Evolutionary conservation across 192 early-diverging fungal genomes (phyloP), one percentile per base, ranked within the genome.

Genomic region (Haplosporangium gracile): DNA sequence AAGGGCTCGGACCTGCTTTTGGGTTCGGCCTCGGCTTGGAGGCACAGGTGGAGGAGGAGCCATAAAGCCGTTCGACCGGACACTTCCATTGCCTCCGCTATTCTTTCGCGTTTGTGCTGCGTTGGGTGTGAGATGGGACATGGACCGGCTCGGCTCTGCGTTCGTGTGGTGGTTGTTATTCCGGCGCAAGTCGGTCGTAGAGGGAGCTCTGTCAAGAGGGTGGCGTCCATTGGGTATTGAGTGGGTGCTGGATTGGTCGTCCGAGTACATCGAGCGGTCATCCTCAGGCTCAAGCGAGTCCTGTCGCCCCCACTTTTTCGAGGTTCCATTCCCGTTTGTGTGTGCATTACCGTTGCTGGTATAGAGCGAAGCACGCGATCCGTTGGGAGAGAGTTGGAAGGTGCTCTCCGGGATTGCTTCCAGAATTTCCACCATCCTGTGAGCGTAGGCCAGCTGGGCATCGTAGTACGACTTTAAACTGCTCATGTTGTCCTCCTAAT

Each of bases 1-100:
- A 24, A 96, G 68, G 0, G 95, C 94, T 32, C 89, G 91, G 16
- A 94, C 94, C 74, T 95, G 90, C 78, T 96, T 95, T 34, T 87
- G 90, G 29, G 73, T 78, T 22, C 88, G 84, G 34, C 77, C 77
- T n/a, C 82, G 72, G 51, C 36, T 87, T 16, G 83, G 71, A 65
- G 88, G 74, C 13, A 70, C 55, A 22, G 88, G 89, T 39, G 82
- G 40, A 22, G 90, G 90, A 39, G 92, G 89, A 5, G 93, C 70
- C 75, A 81, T 78, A 29, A 81, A 78, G 3, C 79, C 79, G n/a
- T 70, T 86, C 1, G 75, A 70, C 38, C 77, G 70, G 32, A 51
- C 60, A 16, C 79, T 76, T 74, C 75, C 75, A 5, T 75, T 45
- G 5, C 84, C 75, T 15, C 79, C 78, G n/a, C 75, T 86, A 65